phyloP scores from a whole-genome alignment of 164 flowering plant genomes.

The Tetracentron sinense region DNA sequence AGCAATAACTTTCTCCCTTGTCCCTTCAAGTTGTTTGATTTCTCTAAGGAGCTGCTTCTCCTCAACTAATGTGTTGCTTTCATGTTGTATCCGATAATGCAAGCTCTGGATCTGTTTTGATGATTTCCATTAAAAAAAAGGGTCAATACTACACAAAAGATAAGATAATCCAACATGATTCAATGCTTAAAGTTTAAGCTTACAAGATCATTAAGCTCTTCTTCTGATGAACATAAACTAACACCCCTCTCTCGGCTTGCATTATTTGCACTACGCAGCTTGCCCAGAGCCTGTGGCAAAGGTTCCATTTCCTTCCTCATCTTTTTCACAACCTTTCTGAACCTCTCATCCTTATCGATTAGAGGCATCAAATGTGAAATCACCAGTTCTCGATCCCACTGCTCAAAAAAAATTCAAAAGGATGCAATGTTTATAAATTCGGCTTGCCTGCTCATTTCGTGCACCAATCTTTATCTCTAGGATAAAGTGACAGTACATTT shows the following conservation, averaged over 20 bases:
- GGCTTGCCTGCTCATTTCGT: neutral
- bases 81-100: conserved; percentile 90
- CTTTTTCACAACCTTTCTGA: conserved; percentile 37
- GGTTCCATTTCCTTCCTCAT: conserved; percentile 81
- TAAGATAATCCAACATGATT: neutral
- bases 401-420: conserved; percentile 15
- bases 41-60: too few species aligned
- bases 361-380: conserved; percentile 46
- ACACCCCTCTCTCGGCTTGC: conserved; percentile 48
- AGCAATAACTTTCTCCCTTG: too few species aligned
- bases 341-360: conserved; percentile 45
- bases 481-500: too few species aligned
- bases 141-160: neutral
- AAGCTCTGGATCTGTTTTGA: conserved; percentile 60
- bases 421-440: neutral
- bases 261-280: conserved; percentile 53
- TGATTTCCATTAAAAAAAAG: neutral
- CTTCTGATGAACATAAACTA: conserved; percentile 77
- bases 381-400: conserved; percentile 55
- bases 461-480: too few species aligned
- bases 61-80: conserved; percentile 77
- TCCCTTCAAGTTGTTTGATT: conserved; percentile 85
- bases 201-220: conserved; percentile 80
- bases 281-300: conserved; percentile 68
- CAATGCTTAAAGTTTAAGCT: conserved; percentile 16